Percentiles rank a stretch among this genome's conserved stretches.
Conservation (phyloP, 352 stramenopile genomes). For the Pythium dissotocum region DNA sequence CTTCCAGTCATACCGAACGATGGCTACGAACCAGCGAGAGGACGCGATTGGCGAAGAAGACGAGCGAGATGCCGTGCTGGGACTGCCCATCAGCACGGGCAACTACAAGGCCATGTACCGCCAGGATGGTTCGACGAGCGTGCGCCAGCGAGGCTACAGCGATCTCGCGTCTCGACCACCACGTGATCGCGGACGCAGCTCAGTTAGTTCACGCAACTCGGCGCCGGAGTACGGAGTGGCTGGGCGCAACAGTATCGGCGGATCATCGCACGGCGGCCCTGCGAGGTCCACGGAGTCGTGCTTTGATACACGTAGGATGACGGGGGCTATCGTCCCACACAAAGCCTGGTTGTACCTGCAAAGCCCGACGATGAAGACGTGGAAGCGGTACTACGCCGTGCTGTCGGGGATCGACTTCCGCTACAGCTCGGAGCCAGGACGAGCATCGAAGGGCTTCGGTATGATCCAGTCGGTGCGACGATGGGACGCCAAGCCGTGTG, state of each 20-base stretch:
- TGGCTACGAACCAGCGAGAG: conserved; percentile 10
- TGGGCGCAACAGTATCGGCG: conserved; percentile 19
- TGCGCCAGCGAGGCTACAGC: conserved; percentile 56
- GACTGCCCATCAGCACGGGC: conserved; percentile 58
- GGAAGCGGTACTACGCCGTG: conserved; percentile 74
- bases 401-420: conserved; percentile 75
- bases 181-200: conserved; percentile 35
- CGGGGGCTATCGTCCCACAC: conserved; percentile 55
- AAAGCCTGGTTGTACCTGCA: conserved; percentile 73
- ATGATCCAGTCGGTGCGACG: conserved; percentile 44
- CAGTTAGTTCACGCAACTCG: conserved; percentile 24
- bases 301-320: conserved; percentile 65
- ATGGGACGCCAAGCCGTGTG: conserved; percentile 49
- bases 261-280: conserved; percentile 17
- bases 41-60: conserved; percentile 23
- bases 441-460: conserved; percentile 69
- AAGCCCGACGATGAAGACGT: conserved; percentile 55
- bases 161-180: conserved; percentile 33
- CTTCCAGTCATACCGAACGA: conserved; percentile 26
- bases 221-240: conserved; percentile 17
- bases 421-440: conserved; percentile 61
- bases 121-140: conserved; percentile 10
- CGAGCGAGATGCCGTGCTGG: conserved; percentile 42
- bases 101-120: conserved; percentile 52
- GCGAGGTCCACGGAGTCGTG: conserved; percentile 37